phyloP scores from a whole-genome alignment of 192 early-diverging fungal genomes.

The Backusella sp. region DNA sequence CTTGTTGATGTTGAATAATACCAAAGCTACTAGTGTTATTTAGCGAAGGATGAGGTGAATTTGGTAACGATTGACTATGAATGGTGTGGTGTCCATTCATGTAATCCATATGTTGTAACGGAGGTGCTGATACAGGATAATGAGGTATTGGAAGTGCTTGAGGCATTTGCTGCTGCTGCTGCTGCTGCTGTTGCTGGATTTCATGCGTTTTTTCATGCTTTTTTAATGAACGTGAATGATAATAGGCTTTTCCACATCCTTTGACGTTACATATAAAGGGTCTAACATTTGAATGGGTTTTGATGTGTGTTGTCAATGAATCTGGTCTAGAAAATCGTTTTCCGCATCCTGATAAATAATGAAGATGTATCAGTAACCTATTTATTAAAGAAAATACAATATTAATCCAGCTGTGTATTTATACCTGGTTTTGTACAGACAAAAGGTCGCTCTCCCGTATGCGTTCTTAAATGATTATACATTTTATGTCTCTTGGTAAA shows the following conservation, averaged over 20 bases:
- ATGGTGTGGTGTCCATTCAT: background rate
- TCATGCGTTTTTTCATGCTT: constrained; percentile 61
- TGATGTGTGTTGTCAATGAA: constrained; percentile 55
- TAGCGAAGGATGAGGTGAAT: constrained; percentile 11
- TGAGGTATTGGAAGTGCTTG: background rate
- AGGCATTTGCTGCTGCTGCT: background rate
- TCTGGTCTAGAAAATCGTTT: constrained; percentile 74
- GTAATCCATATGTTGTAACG: background rate
- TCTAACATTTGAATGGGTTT: constrained; percentile 53
- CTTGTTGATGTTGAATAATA: background rate
- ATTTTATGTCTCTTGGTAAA: constrained; percentile 73
- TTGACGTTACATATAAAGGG: constrained; percentile 50
- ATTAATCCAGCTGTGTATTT: background rate
- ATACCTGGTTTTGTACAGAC: constrained; percentile 49
- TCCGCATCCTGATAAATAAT: constrained; percentile 47
- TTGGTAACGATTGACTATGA: constrained; percentile 9
- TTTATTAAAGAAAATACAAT: background rate
- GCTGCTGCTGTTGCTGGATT: background rate
- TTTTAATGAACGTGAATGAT: constrained; percentile 57
- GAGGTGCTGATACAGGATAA: background rate
- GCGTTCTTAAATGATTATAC: constrained; percentile 68
- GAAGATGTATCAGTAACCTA: background rate
- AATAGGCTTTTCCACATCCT: constrained; percentile 59
- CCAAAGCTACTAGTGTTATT: background rate
- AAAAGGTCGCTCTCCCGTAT: constrained; percentile 77